Conservation (phyloP, 768 basidiomycete species). For the Thelephora ganbajun region DNA sequence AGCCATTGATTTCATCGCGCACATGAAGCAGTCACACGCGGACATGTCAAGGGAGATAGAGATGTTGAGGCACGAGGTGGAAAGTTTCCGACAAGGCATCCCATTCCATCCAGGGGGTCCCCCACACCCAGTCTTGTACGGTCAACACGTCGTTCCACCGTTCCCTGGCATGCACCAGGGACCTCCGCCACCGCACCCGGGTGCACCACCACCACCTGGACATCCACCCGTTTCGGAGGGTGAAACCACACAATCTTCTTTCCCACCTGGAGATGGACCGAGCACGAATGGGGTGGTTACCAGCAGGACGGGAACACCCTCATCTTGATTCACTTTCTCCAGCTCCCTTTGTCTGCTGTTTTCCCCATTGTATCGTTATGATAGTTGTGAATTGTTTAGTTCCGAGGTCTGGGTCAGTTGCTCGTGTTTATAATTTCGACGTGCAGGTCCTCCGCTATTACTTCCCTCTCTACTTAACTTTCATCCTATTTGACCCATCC, state of each 20-base stretch:
- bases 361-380: conserved; percentile 10
- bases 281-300: conserved; percentile 13
- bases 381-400: background rate
- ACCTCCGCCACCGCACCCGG: conserved; percentile 31
- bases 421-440: too few species aligned
- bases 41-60: conserved; percentile 74
- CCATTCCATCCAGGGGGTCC: conserved; percentile 36
- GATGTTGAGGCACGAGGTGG: conserved; percentile 63
- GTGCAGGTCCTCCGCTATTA: too few species aligned
- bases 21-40: conserved; percentile 63
- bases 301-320: conserved; percentile 12
- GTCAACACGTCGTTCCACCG: conserved; percentile 23
- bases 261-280: conserved; percentile 28
- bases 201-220: conserved; percentile 22
- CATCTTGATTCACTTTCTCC: conserved; percentile 7
- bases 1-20: conserved; percentile 84
- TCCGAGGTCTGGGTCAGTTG: too few species aligned
- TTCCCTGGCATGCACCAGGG: conserved; percentile 24
- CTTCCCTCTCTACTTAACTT: too few species aligned
- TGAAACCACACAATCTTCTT: conserved; percentile 47
- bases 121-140: conserved; percentile 36
- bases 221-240: conserved; percentile 35
- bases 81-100: conserved; percentile 41
- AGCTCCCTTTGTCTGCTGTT: too few species aligned
- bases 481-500: too few species aligned